phyloP scores from a whole-genome alignment of 2,329 filamentous ascomycete genomes.

The Monosporascus ibericus region DNA sequence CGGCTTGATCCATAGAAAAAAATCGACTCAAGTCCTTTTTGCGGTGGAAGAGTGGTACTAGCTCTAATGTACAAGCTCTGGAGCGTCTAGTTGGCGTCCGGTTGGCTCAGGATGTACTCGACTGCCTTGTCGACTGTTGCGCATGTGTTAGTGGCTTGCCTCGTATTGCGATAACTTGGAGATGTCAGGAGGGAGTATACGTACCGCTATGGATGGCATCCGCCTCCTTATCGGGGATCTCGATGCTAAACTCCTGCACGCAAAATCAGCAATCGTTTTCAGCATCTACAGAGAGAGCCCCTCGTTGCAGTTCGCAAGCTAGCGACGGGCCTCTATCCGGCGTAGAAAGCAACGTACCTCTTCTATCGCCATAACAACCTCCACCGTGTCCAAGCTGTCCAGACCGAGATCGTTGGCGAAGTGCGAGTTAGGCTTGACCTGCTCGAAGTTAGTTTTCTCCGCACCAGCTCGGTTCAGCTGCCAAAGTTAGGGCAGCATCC shows the following conservation, averaged over 20 bases:
- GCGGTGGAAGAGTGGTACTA: conserved; percentile 11
- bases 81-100: conserved; percentile 65
- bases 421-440: conserved; percentile 82
- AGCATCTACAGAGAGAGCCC: neutral
- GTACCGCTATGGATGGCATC: conserved; percentile 90
- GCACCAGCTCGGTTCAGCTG: neutral
- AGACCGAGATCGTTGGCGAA: conserved; percentile 96
- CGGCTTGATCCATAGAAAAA: conserved; percentile 2
- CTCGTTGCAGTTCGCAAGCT: too few species aligned
- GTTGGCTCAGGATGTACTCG: conserved; percentile 87
- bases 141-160: conserved; percentile 9
- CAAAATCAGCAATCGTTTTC: conserved; percentile 17
- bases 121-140: conserved; percentile 82
- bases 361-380: conserved; percentile 99
- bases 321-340: too few species aligned
- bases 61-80: conserved; percentile 21
- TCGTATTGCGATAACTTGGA: conserved; percentile 1
- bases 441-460: conserved; percentile 12
- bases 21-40: neutral
- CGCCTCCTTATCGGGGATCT: conserved; percentile 96
- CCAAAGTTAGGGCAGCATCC: neutral
- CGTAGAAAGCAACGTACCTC: conserved; percentile 54
- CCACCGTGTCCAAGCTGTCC: conserved; percentile 95
- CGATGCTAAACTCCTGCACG: conserved; percentile 66
- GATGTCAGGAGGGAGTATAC: conserved; percentile 27